Evolutionary conservation across 2,329 filamentous ascomycete genomes (phyloP).

Genomic region (Microsporum audouinii): DNA sequence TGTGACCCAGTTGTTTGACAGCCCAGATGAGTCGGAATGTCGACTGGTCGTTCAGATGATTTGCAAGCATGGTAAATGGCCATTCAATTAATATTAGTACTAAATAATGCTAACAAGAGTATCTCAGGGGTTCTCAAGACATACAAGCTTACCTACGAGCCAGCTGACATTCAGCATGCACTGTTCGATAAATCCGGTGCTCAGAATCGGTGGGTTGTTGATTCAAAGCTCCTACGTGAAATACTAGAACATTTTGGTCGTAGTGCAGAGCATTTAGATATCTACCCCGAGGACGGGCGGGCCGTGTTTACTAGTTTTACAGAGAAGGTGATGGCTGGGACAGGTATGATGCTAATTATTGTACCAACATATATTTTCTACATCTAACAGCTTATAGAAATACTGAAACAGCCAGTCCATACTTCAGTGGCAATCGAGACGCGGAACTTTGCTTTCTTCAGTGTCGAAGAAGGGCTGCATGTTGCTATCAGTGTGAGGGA

Average conservation of each 20-base stretch:
- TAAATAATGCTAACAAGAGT: neutral
- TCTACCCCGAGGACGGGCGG: constrained; percentile 47
- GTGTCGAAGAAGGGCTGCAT: constrained; percentile 48
- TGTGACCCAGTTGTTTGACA: constrained; percentile 49
- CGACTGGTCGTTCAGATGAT: constrained; percentile 51
- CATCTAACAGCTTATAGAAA: constrained; percentile 34
- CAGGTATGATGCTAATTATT: constrained; percentile 31
- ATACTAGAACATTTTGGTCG: constrained; percentile 54
- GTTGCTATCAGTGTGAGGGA: constrained; percentile 54
- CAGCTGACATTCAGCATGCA: constrained; percentile 51
- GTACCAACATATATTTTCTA: constrained; percentile 10
- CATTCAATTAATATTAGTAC: neutral
- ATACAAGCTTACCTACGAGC: constrained; percentile 54
- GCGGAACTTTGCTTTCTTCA: constrained; percentile 50
- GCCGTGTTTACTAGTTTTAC: constrained; percentile 56
- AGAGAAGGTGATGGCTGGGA: constrained; percentile 51
- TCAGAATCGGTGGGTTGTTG: constrained; percentile 48
- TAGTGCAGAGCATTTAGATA: constrained; percentile 53
- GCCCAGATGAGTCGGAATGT: constrained; percentile 46
- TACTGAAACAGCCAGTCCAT: constrained; percentile 53
- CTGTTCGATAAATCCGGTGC: constrained; percentile 48
- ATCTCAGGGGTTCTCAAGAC: constrained; percentile 50
- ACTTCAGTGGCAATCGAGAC: constrained; percentile 53
- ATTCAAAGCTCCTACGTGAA: constrained; percentile 46
- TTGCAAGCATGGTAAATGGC: constrained; percentile 43